Evolutionary conservation across 2,329 filamentous ascomycete species (phyloP).

Genomic region (Sporothrix schenckii): DNA sequence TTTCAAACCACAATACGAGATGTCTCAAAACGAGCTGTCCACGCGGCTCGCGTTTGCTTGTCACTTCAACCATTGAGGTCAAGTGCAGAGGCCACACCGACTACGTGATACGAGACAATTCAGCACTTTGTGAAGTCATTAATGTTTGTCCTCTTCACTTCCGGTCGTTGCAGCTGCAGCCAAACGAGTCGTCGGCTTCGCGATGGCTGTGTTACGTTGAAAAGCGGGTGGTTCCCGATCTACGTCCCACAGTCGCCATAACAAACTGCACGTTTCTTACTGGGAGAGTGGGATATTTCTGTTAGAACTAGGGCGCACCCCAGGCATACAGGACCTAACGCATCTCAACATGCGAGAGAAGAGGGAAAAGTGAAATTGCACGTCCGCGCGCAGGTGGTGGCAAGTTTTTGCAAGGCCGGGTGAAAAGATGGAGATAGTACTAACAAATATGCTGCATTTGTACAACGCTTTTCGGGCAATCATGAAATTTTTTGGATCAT

Average conservation of each 20-base stretch:
- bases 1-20: background rate
- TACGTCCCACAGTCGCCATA: background rate
- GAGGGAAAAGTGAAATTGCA: too few relatives aligned
- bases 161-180: background rate
- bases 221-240: background rate
- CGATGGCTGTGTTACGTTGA: slow-evolving; percentile 13
- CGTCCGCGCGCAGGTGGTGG: too few relatives aligned
- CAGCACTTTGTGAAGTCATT: background rate
- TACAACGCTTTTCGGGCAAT: too few relatives aligned
- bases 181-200: background rate
- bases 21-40: background rate
- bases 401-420: too few relatives aligned
- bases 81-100: background rate
- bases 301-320: background rate
- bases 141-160: too few relatives aligned
- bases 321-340: background rate
- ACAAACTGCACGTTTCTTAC: background rate
- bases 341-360: too few relatives aligned
- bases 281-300: too few relatives aligned
- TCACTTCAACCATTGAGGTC: background rate
- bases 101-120: slow-evolving; percentile 5
- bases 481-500: too few relatives aligned
- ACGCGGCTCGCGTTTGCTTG: background rate
- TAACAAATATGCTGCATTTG: too few relatives aligned
- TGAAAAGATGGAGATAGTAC: too few relatives aligned